These are phyloP conservation scores for Aspergillus eucalypticola DNA, from an alignment of 2,329 filamentous ascomycete species.

Conservation along the genomic window DNA sequence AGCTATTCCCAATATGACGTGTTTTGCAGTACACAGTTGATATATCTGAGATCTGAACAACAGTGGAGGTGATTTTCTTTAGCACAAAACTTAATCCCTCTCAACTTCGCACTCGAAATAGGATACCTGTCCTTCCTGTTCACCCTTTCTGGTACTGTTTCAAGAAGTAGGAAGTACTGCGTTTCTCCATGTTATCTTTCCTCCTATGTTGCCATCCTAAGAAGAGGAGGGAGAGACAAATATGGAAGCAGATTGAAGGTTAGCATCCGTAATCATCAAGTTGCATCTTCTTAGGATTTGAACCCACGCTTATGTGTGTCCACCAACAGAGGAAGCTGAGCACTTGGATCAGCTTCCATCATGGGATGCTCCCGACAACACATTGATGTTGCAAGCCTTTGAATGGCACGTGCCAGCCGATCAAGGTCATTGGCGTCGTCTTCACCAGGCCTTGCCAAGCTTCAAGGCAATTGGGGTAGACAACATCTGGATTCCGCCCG, in stretches of 20 bases:
- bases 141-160: neutral
- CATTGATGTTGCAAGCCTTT: conserved; percentile 67
- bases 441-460: conserved; percentile 53
- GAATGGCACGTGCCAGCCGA: conserved; percentile 71
- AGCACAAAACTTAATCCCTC: neutral
- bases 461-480: conserved; percentile 63
- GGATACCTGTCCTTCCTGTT: neutral
- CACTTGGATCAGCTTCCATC: conserved; percentile 30
- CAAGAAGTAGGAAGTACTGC: neutral
- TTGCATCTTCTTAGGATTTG: neutral
- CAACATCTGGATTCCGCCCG: conserved; percentile 69
- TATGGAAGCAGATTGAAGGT: conserved; percentile 30
- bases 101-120: neutral
- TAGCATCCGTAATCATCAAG: neutral
- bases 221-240: conserved; percentile 15
- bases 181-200: conserved; percentile 13
- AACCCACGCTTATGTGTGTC: neutral
- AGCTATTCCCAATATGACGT: conserved; percentile 2
- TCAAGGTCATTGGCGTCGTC: conserved; percentile 61
- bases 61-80: neutral
- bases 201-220: conserved; percentile 14
- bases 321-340: conserved; percentile 24
- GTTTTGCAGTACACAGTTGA: conserved; percentile 6
- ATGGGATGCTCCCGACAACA: conserved; percentile 37
- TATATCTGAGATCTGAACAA: conserved; percentile 1